Conservation (phyloP, 352 stramenopile species). For the Globisporangium viniferum region DNA sequence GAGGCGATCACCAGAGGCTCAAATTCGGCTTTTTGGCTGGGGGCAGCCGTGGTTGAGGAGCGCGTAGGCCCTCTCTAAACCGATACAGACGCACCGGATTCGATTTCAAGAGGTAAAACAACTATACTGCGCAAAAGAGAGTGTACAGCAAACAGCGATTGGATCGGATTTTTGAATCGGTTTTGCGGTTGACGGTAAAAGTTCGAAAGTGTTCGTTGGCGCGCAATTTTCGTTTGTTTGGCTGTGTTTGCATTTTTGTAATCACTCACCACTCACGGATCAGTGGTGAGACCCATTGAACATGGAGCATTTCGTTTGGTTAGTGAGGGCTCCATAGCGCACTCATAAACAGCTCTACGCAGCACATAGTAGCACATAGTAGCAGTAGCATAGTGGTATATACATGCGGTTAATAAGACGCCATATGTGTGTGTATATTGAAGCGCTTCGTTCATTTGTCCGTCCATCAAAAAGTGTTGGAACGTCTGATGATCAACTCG, state of each 20-base stretch:
- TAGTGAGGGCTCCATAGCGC: not conserved
- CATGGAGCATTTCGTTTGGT: not conserved
- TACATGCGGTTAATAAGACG: not conserved
- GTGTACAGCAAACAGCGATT: not conserved
- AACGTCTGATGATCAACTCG: not conserved
- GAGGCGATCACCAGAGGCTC: conserved; percentile 6
- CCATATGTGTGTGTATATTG: not conserved
- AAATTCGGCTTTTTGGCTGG: not conserved
- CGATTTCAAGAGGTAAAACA: conserved; percentile 19
- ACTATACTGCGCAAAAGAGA: conserved; percentile 11
- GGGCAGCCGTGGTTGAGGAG: not conserved
- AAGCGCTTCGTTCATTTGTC: not conserved
- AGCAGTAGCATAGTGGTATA: not conserved
- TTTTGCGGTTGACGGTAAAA: conserved; percentile 14
- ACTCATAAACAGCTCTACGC: not conserved
- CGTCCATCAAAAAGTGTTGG: not conserved
- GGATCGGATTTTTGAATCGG: conserved; percentile 5
- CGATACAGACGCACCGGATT: not conserved
- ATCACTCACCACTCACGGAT: not conserved
- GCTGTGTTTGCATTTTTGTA: not conserved
- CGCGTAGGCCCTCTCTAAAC: conserved; percentile 9
- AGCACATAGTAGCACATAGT: not conserved
- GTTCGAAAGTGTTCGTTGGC: not conserved
- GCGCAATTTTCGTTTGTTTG: conserved; percentile 11
- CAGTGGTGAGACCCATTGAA: not conserved